Evolutionary conservation across 2,329 filamentous ascomycete genomes (phyloP).

Genomic region (Nothophoma quercina): DNA sequence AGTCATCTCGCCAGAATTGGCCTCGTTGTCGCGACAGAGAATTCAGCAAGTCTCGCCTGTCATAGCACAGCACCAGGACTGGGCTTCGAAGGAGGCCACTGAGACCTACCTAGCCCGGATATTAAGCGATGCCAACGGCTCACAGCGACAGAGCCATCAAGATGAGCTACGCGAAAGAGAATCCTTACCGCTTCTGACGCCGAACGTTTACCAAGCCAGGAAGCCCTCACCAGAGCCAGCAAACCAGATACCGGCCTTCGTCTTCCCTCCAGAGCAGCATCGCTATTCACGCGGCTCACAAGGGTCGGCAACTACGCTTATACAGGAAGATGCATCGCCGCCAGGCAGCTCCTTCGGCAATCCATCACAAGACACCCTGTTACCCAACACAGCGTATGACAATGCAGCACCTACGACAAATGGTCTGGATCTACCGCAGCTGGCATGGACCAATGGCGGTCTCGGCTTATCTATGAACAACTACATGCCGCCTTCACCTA

Average conservation of each 20-base stretch:
- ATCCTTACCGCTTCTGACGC: constrained; percentile 11
- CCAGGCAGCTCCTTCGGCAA: constrained; percentile 43
- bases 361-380: constrained; percentile 40
- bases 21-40: constrained; percentile 49
- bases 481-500: constrained; percentile 31
- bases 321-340: constrained; percentile 42
- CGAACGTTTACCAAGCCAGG: constrained; percentile 13
- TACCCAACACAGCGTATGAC: constrained; percentile 47
- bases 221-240: constrained; percentile 30
- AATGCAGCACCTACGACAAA: constrained; percentile 33
- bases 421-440: constrained; percentile 46
- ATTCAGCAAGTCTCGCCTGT: constrained; percentile 59
- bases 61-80: constrained; percentile 61
- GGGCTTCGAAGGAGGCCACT: constrained; percentile 63
- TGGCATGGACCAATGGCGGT: constrained; percentile 47
- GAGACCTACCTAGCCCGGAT: constrained; percentile 63
- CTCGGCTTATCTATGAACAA: constrained; percentile 55
- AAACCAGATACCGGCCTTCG: constrained; percentile 47
- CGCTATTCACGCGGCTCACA: constrained; percentile 46
- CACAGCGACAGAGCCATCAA: constrained; percentile 18
- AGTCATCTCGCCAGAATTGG: constrained; percentile 50
- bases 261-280: constrained; percentile 45
- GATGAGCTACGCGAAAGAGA: constrained; percentile 8
- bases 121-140: constrained; percentile 49
- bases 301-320: constrained; percentile 42